Conservation (phyloP, 1,284 basidiomycete genomes). For the Baeospora myosura region DNA sequence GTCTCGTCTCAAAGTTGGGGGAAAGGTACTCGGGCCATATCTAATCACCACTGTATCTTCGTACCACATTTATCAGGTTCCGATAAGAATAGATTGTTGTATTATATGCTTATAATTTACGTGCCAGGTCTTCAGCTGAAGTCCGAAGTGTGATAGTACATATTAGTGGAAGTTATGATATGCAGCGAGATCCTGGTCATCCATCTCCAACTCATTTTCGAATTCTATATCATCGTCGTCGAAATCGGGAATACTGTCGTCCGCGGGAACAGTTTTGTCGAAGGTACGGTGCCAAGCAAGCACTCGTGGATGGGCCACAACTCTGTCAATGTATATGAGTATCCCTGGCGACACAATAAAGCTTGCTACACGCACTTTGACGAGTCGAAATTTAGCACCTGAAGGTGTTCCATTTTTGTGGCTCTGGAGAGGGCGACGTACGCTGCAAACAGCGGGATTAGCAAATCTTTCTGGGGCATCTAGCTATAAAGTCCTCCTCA, state of each 20-base stretch:
- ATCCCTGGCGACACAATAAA: conserved; percentile 3
- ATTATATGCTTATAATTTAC: no score
- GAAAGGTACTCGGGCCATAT: no score
- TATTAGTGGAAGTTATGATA: no score
- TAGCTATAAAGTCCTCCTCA: conserved; percentile 18
- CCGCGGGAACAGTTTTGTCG: not conserved
- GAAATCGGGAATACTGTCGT: not conserved
- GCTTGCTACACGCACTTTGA: conserved; percentile 45
- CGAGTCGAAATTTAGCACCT: conserved; percentile 76
- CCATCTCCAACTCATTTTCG: not conserved
- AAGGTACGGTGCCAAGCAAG: conserved; percentile 26
- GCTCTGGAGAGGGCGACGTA: conserved; percentile 94
- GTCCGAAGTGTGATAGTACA: no score
- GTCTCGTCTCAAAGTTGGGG: no score
- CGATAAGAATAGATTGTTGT: conserved; percentile 1
- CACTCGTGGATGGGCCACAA: conserved; percentile 38
- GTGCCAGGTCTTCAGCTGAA: no score
- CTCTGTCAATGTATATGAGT: conserved; percentile 20
- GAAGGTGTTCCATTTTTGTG: conserved; percentile 74
- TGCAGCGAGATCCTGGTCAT: not conserved
- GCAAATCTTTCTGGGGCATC: no score
- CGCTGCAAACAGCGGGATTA: conserved; percentile 35
- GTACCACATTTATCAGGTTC: no score
- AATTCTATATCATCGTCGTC: conserved; percentile 2
- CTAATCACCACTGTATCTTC: no score